Evolutionary conservation across 2,329 filamentous ascomycete species (phyloP), one percentile per base, ranked within the genome.

Genomic region (Sclerotinia subarctica): DNA sequence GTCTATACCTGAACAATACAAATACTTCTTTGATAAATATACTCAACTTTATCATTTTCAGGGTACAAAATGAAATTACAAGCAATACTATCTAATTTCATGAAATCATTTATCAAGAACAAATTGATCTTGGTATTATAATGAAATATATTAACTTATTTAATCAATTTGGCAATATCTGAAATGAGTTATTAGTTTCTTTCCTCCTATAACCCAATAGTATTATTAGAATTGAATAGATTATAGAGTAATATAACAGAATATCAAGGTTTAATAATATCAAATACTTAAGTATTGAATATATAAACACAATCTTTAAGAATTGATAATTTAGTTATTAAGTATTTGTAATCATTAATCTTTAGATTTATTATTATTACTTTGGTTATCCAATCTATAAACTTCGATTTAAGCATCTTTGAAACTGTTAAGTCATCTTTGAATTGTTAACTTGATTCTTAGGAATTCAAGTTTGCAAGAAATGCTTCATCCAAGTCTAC

Each of bases 181-280:
- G 58, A 47, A 44, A 62, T 26, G 32, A 62, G 26, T 44, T 17
- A 62, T 56, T 8, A 8, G 10, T 38, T 38, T 38, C 35, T 38
- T 8, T 38, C 35, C 35, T 38, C 35, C 35, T 8, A 38, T 56
- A 29, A 56, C 47, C 42, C 5, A 21, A 26, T 3, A 2, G 26
- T 49, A 2, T 19, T 19, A 17, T 42, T 35, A n/a, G 44, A 62
- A 62, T 49, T 19, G n/a, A 11, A 35, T 1, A 24, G 58, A 5
- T 62, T 44, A 44, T 24, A 62, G 24, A 62, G 32, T 2, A 62
- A 62, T 17, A 62, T 19, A 19, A 44, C 58, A 49, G 58, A 62
- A 26, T 44, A 62, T 24, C 44, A 62, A n/a, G 58, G 58, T 62
- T 26, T 62, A 35, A 15, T 62, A 32, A 26, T 44, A 11, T 62